Evolutionary conservation across 306 rosid species (phyloP), one percentile per base, ranked within the genome.

Genomic region (Geum urbanum): DNA sequence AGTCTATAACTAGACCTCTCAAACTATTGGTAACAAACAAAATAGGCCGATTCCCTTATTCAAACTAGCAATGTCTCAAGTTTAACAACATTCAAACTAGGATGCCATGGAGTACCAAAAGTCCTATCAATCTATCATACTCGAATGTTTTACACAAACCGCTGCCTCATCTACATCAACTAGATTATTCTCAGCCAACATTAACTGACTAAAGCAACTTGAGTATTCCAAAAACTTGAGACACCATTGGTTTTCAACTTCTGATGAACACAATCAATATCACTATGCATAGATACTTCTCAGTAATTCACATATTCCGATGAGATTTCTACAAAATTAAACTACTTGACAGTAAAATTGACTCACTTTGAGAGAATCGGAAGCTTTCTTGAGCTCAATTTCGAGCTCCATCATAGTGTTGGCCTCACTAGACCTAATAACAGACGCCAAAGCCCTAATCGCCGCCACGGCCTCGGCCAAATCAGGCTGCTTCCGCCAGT

Each of bases 401-500:
- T 87, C 97, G 27, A 94, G 95, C 73, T 94, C 95, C 96, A 91
- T 87, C 97, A 94, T 94, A 7, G 97, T 94, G 40, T 90, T 84
- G 52, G 97, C 98, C 61, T 85, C 73, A 35, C 96, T 87, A 7
- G 87, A 72, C 71, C 91, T 75, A 46, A 90, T 94, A 49, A 90
- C 95, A 7, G 97, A 80, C 48, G 96, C 98, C 77, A 94, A 79
- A 11, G 98, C 96, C 61, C 97, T 89, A 75, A 94, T 90, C 6
- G 98, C 98, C 19, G 98, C 97, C 24, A 90, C 98, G 6, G 97
- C 98, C 78, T 94, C 98, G 0, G 97, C 98, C 81, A 94, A 85
- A 79, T 94, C 95, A 53, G 97, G 98, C 77, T 88, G 94, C 43
- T 84, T 88, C 79, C 98, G 84, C 98, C 98, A 90, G 62, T 51